phyloP scores from a whole-genome alignment of 768 basidiomycete species.

The Calocybe cyanea region DNA sequence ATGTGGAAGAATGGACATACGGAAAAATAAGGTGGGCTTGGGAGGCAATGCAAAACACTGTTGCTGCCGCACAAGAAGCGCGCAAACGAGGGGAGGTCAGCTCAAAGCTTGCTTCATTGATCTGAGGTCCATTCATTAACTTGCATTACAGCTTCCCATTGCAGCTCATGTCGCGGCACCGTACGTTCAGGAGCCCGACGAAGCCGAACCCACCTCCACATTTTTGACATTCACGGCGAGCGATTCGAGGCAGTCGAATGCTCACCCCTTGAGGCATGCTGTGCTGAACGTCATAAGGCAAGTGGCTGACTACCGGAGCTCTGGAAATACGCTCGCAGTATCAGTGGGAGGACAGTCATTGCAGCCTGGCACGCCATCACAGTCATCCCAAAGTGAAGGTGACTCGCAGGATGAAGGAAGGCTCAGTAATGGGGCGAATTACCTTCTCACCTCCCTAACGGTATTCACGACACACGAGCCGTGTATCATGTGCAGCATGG shows the following conservation, averaged over 20 bases:
- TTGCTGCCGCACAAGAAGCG: constrained; percentile 47
- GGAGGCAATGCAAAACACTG: constrained; percentile 54
- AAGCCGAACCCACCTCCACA: constrained; percentile 3
- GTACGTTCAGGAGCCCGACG: constrained; percentile 26
- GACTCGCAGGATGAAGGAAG: constrained; percentile 13
- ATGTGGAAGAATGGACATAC: constrained; percentile 62
- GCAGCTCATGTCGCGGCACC: constrained; percentile 66
- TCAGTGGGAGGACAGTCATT: too few relatives aligned
- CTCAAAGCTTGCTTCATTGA: constrained; percentile 7
- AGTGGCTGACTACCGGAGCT: constrained; percentile 54
- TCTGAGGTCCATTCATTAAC: constrained; percentile 1
- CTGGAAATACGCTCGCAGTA: neutral
- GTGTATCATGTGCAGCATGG: constrained; percentile 98
- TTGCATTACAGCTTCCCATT: constrained; percentile 58
- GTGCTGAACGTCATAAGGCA: constrained; percentile 70
- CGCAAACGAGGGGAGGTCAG: constrained; percentile 56
- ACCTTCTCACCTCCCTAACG: constrained; percentile 80
- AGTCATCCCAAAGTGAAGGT: too few relatives aligned
- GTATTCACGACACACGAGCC: constrained; percentile 96
- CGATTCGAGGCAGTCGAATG: constrained; percentile 67
- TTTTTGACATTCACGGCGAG: constrained; percentile 44
- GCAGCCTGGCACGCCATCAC: too few relatives aligned
- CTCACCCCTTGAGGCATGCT: constrained; percentile 84
- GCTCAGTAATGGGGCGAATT: constrained; percentile 65
- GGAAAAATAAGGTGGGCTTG: constrained; percentile 73